These are phyloP conservation scores for Chlorella sp. DNA, from an alignment of 139 green algal genomes.

Conservation along the genomic window DNA sequence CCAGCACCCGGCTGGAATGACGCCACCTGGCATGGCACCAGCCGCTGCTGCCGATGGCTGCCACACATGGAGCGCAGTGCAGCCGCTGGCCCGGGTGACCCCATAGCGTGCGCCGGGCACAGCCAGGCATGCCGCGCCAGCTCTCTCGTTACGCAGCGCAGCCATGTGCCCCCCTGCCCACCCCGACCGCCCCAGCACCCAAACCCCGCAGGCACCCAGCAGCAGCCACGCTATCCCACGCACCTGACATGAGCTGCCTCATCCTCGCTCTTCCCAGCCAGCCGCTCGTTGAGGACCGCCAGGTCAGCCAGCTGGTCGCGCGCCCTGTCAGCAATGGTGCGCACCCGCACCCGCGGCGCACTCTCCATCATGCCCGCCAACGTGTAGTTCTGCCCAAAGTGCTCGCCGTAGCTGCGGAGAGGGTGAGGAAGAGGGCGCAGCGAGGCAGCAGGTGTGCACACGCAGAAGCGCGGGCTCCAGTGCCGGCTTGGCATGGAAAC, in stretches of 20 bases:
- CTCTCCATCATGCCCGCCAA: constrained; percentile 53
- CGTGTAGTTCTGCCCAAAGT: constrained; percentile 44
- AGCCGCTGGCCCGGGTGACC: no score
- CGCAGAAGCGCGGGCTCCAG: neutral
- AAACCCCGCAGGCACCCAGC: neutral
- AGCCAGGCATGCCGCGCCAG: no score
- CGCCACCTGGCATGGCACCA: no score
- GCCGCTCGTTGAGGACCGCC: constrained; percentile 79
- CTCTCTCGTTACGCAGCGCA: no score
- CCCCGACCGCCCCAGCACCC: no score
- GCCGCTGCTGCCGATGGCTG: no score
- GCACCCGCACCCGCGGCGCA: constrained; percentile 71
- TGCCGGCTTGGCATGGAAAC: neutral
- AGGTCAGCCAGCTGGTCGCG: constrained; percentile 79
- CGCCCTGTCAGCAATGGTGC: constrained; percentile 47
- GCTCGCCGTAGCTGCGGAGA: constrained; percentile 39
- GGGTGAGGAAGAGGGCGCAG: neutral
- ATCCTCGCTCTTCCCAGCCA: constrained; percentile 45
- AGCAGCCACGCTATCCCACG: neutral
- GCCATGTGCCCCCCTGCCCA: no score
- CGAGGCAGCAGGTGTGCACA: neutral
- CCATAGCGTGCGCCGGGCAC: no score
- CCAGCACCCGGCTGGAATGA: no score
- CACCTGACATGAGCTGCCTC: constrained; percentile 19
- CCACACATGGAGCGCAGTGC: no score